Evolutionary conservation across 2,329 filamentous ascomycete species (phyloP).

Genomic region (Nothomitra cinnamomea): DNA sequence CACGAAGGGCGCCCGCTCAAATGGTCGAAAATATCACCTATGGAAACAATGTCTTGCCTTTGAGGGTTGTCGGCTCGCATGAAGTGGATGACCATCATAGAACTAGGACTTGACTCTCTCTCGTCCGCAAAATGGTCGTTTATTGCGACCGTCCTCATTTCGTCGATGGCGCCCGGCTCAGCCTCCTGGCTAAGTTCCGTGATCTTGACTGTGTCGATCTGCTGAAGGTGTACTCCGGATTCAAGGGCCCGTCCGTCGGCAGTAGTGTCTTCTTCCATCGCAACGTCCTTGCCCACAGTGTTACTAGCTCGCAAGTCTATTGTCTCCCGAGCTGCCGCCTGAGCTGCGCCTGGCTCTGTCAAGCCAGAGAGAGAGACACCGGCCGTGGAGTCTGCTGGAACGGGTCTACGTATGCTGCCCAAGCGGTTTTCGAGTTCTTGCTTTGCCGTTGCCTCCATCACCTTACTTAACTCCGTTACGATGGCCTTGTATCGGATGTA

Average conservation of each 20-base stretch:
- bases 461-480: slow-evolving; percentile 8
- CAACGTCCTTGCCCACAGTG: neutral
- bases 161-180: neutral
- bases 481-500: slow-evolving; percentile 8
- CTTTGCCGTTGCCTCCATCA: slow-evolving; percentile 7
- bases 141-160: neutral
- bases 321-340: neutral
- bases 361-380: slow-evolving; percentile 10
- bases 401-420: slow-evolving; percentile 5
- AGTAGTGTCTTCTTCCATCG: neutral
- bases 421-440: slow-evolving; percentile 7
- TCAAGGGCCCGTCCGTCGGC: neutral
- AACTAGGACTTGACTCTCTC: neutral
- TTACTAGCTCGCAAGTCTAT: neutral
- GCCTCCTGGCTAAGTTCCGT: neutral
- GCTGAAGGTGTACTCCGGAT: no score
- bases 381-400: slow-evolving; percentile 10
- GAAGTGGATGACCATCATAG: slow-evolving; percentile 10
- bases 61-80: slow-evolving; percentile 1
- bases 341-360: slow-evolving; percentile 1
- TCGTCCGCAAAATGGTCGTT: neutral
- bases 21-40: slow-evolving; percentile 8
- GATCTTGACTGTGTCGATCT: neutral
- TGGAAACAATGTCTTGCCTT: slow-evolving; percentile 10
- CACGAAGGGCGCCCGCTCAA: slow-evolving; percentile 8